Base-by-base conservation (phyloP, 768 basidiomycete species). In the Myochromella boudieri region DNA sequence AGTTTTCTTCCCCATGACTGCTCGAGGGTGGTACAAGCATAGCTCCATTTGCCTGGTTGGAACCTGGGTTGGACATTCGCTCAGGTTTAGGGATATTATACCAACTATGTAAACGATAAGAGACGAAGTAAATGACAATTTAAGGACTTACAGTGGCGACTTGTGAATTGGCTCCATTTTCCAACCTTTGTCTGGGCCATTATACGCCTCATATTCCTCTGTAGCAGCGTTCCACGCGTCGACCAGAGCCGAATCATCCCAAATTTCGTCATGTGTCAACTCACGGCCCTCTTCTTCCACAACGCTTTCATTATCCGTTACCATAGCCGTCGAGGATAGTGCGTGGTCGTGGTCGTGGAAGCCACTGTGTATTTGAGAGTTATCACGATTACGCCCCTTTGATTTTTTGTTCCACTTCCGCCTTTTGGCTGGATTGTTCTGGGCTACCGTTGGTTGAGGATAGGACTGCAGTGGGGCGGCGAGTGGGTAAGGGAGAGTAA, bases 181-280 rank as follows among this genome's bases (percentile, higher is more conserved):
- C 90, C 90, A 91, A 4, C 71, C 71, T 59, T 87, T 82, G 3
- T 77, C 80, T 12, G 74, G 72, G 0, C 89, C 90, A 57, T 92
- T 79, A 53, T 74, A 80, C 14, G 77, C 78, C 68, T 87, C 75
- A 55, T 91, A 92, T 61, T 92, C 90, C 47, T 87, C 87, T 52
- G 76, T 81, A 14, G 90, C 90, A 49, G 89, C 84, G 61, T 91
- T 77, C 90, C 90, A 91, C 15, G 90, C 90, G 42, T 86, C 76
- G 36, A 92, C 78, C 53, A 92, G 75, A 3, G 85, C 87, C 27
- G 86, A 85, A 61, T 92, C 90, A 53, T 92, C 90, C 90, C 90
- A 92, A 28, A 90, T 82, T 57, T 92, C 89, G 38, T 82, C 77
- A 26, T 84, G 76, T 7, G 84, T 80, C 48, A 90, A 72, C 44